A percentile compares a stretch with the other conserved stretches of the same genome.
Conservation (phyloP, 23 red algal species). For the Rhodosorus marinus region DNA sequence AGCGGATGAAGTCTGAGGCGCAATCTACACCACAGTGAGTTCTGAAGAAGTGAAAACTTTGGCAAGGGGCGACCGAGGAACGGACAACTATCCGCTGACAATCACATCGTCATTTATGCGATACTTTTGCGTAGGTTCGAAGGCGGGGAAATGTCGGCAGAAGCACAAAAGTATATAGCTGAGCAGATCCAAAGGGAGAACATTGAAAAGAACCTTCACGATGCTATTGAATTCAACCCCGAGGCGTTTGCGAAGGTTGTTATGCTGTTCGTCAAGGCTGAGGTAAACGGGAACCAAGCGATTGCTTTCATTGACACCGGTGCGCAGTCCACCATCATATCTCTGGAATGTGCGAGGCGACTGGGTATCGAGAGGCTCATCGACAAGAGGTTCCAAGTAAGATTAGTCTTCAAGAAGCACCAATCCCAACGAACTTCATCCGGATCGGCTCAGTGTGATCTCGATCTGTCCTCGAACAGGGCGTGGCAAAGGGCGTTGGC, state of each 20-base stretch:
- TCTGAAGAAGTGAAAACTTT: too few relatives aligned
- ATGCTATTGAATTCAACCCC: slow-evolving; percentile 66
- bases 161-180: not conserved
- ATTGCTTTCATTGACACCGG: slow-evolving; percentile 79
- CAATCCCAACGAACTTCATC: too few relatives aligned
- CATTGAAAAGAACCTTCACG: slow-evolving; percentile 33
- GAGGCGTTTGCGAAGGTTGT: slow-evolving; percentile 63
- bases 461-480: too few relatives aligned
- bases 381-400: slow-evolving; percentile 78
- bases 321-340: slow-evolving; percentile 85
- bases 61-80: too few relatives aligned
- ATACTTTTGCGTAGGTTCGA: too few relatives aligned
- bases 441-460: too few relatives aligned
- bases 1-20: too few relatives aligned
- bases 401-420: too few relatives aligned
- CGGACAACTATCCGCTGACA: too few relatives aligned
- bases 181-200: not conserved
- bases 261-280: slow-evolving; percentile 67
- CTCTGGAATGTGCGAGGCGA: slow-evolving; percentile 46
- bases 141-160: not conserved
- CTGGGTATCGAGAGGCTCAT: slow-evolving; percentile 48
- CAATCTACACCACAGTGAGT: too few relatives aligned
- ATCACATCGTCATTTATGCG: too few relatives aligned
- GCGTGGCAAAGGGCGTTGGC: slow-evolving; percentile 64
- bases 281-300: slow-evolving; percentile 35